Percentiles rank a stretch among this genome's conserved stretches.
These are phyloP conservation scores for Nakazawaea ishiwadae DNA, from an alignment of 805 yeast species.

Conservation along the genomic window DNA sequence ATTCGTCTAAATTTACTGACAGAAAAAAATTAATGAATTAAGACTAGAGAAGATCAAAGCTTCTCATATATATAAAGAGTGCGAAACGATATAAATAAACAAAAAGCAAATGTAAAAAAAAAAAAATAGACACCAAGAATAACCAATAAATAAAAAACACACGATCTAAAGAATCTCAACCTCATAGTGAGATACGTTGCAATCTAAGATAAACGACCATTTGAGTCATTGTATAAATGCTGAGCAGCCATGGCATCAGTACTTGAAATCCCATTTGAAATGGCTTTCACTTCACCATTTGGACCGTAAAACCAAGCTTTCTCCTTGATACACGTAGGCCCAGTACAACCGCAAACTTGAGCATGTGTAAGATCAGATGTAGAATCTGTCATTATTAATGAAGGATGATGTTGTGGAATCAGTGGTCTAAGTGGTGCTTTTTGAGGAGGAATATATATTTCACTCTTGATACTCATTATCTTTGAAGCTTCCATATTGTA, in stretches of 20 bases:
- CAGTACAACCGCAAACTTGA: constrained; percentile 29
- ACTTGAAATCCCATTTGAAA: constrained; percentile 20
- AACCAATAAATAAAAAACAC: neutral
- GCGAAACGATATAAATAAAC: no score
- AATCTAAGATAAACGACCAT: constrained; percentile 15
- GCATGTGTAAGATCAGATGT: constrained; percentile 21
- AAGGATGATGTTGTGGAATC: constrained; percentile 30
- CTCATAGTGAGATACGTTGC: neutral
- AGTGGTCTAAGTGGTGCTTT: constrained; percentile 17
- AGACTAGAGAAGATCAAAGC: no score
- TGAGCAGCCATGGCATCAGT: constrained; percentile 27
- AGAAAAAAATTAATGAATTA: no score
- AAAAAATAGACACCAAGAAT: neutral
- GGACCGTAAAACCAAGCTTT: constrained; percentile 32
- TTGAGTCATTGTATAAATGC: constrained; percentile 19
- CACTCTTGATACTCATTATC: constrained; percentile 24
- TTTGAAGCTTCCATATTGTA: constrained; percentile 27
- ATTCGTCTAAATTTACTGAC: no score
- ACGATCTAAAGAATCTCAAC: neutral
- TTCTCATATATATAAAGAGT: no score
- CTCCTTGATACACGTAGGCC: constrained; percentile 27
- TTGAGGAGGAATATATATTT: constrained; percentile 28
- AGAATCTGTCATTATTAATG: constrained; percentile 28
- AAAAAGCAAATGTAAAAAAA: no score
- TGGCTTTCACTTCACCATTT: constrained; percentile 26